Evolutionary conservation across 139 green algal genomes (phyloP).

Genomic region (Mesotaenium endlicherianum): DNA sequence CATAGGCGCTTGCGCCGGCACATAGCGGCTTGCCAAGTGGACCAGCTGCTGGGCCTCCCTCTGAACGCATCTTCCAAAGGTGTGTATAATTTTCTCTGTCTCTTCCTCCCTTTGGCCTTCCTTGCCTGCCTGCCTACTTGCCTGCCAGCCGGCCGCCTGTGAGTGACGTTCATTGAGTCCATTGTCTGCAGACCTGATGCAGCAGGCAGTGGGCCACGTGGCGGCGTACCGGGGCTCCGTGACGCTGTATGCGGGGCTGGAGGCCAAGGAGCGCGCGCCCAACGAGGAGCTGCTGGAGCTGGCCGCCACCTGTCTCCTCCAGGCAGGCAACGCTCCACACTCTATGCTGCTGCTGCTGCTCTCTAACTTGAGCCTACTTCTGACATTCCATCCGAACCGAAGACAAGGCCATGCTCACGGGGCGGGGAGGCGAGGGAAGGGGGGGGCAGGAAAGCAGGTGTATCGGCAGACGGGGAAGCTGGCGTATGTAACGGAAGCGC

Average conservation of each 20-base stretch:
- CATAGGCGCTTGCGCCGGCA: conserved; percentile 14
- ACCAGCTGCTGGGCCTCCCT: conserved; percentile 21
- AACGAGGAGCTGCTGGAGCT: conserved; percentile 26
- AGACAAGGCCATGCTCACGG: too few species aligned
- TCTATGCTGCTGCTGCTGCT: too few species aligned
- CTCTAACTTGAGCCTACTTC: too few species aligned
- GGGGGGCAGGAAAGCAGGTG: too few species aligned
- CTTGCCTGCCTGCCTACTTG: background rate
- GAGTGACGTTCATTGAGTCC: too few species aligned
- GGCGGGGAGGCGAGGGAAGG: too few species aligned
- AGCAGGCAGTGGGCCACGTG: too few species aligned
- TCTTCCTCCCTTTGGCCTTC: background rate
- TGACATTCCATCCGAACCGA: too few species aligned
- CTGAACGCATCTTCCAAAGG: background rate
- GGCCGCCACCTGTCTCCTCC: conserved; percentile 29
- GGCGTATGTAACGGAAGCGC: background rate
- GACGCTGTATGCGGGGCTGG: conserved; percentile 15
- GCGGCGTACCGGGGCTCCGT: too few species aligned
- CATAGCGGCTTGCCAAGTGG: conserved; percentile 30
- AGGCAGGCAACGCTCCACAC: too few species aligned
- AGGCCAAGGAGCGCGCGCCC: conserved; percentile 15
- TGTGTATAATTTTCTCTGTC: background rate
- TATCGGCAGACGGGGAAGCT: background rate
- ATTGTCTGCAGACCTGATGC: too few species aligned
- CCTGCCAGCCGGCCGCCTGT: too few species aligned